Percentiles rank a stretch among this genome's conserved stretches.
Evolutionary conservation across 2,329 filamentous ascomycete species (phyloP).

Genomic region (Aureobasidium namibiae): DNA sequence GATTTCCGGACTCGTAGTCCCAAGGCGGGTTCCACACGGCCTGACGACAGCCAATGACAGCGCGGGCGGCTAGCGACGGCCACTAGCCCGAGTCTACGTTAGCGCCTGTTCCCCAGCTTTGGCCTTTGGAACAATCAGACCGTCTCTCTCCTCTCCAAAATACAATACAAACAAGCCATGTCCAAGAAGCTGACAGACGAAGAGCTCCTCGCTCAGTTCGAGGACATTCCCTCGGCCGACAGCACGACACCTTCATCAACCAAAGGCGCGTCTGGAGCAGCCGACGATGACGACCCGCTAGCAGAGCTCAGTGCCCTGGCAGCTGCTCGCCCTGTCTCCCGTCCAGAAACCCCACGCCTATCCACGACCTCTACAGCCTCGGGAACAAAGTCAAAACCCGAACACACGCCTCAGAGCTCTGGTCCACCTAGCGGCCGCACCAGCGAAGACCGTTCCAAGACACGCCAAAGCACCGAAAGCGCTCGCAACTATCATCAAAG

Average conservation of each 20-base stretch:
- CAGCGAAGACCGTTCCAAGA: constrained; percentile 54
- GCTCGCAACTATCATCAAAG: constrained; percentile 61
- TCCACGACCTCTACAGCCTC: constrained; percentile 40
- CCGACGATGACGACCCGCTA: constrained; percentile 62
- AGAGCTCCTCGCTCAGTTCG: constrained; percentile 39
- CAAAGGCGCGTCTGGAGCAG: constrained; percentile 22
- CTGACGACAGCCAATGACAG: constrained; percentile 2
- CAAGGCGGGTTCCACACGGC: neutral
- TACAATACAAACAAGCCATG: constrained; percentile 15
- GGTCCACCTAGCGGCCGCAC: constrained; percentile 44
- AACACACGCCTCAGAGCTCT: constrained; percentile 44
- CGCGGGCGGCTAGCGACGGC: neutral
- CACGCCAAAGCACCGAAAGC: constrained; percentile 67
- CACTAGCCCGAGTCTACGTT: constrained; percentile 4
- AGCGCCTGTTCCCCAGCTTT: constrained; percentile 2
- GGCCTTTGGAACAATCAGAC: too few species aligned
- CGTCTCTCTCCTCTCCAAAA: neutral
- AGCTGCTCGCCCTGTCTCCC: constrained; percentile 57
- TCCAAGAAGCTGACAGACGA: constrained; percentile 31
- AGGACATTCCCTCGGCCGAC: constrained; percentile 37
- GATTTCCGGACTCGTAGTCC: constrained; percentile 8
- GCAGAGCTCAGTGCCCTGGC: constrained; percentile 80
- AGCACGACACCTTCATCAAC: constrained; percentile 40
- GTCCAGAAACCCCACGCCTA: constrained; percentile 73
- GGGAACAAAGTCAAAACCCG: constrained; percentile 28